phyloP scores from a whole-genome alignment of 148 eudicot genomes.

The Rhododendron simsii region DNA sequence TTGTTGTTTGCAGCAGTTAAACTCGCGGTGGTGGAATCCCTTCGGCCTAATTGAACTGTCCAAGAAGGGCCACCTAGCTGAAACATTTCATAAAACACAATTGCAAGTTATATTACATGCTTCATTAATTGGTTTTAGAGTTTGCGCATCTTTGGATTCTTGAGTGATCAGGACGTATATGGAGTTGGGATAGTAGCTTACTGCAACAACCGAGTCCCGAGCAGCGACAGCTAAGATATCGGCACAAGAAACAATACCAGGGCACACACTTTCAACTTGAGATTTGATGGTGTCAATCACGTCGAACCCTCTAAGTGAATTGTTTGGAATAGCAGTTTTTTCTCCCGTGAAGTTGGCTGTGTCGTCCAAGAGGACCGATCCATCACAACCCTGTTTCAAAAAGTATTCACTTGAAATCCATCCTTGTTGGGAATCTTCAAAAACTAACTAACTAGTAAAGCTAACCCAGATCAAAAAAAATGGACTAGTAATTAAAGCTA shows the following conservation, averaged over 20 bases:
- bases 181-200: constrained; percentile 16
- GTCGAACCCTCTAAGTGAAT: constrained; percentile 58
- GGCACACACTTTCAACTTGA: constrained; percentile 43
- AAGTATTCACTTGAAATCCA: not conserved
- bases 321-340: constrained; percentile 46
- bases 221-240: constrained; percentile 59
- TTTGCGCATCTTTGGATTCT: not conserved
- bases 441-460: not conserved
- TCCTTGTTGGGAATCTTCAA: not conserved
- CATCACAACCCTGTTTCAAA: constrained; percentile 58
- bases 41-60: constrained; percentile 42
- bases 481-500: no score
- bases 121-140: not conserved
- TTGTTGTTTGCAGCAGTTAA: constrained; percentile 31
- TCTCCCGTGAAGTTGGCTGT: constrained; percentile 51
- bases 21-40: constrained; percentile 54
- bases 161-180: not conserved
- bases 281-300: constrained; percentile 60
- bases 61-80: constrained; percentile 52
- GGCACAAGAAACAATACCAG: constrained; percentile 58
- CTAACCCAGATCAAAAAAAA: no score
- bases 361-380: constrained; percentile 54
- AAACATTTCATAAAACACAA: not conserved
- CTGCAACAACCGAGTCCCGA: constrained; percentile 48
- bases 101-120: not conserved